Conservation (phyloP, 495 filamentous ascomycete species). For the Neurospora discreta region DNA sequence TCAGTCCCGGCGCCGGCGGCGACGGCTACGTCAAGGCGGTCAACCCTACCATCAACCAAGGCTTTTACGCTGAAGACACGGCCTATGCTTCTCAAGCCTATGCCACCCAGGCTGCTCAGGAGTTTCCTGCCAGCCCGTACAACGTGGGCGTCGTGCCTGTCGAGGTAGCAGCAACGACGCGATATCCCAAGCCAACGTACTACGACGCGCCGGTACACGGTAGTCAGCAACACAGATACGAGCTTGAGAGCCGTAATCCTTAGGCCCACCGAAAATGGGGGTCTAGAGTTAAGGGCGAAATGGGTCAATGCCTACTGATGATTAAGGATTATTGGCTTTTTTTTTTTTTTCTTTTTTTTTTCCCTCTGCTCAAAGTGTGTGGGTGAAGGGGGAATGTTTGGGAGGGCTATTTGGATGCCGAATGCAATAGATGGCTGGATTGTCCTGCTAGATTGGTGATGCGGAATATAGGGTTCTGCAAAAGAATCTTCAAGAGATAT, state of each 20-base stretch:
- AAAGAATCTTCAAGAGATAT: background rate
- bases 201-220: background rate
- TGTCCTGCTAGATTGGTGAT: background rate
- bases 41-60: slow-evolving; percentile 4
- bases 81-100: slow-evolving; percentile 1
- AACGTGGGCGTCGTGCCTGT: background rate
- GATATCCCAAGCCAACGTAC: background rate
- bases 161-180: background rate
- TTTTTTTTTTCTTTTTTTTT: no score
- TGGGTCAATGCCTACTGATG: background rate
- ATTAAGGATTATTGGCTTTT: background rate
- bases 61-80: slow-evolving; percentile 2
- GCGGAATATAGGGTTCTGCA: background rate
- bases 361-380: background rate
- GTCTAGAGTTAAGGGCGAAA: background rate
- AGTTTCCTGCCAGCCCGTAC: background rate
- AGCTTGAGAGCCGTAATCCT: background rate
- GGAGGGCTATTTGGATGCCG: background rate
- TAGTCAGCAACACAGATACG: background rate
- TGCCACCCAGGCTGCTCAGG: background rate
- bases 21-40: slow-evolving; percentile 4
- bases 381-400: background rate
- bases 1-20: background rate
- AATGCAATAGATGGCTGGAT: background rate
- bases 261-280: background rate